A percentile compares a stretch with the other conserved stretches of the same genome.
phyloP scores from a whole-genome alignment of 1,139 yeast species.

The Pneumocystis wakefieldiae region DNA sequence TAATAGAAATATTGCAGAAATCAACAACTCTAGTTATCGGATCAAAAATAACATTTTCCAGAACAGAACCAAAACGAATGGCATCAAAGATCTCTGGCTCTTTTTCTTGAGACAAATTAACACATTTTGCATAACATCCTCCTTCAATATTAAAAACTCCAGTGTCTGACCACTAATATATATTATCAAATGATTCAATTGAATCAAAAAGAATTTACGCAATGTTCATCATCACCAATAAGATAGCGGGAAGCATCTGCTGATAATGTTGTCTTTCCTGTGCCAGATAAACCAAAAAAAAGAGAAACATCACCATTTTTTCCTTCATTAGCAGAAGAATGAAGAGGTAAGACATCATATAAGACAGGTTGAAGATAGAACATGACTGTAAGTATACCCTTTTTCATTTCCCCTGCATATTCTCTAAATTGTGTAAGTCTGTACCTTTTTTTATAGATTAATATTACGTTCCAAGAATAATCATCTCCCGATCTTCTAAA shows the following conservation, averaged over 20 bases:
- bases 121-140: slow-evolving; percentile 97
- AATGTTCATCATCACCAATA: slow-evolving; percentile 98
- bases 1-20: slow-evolving; percentile 63
- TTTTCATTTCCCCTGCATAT: slow-evolving; percentile 62
- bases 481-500: slow-evolving; percentile 97
- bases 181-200: not conserved
- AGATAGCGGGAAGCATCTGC: slow-evolving; percentile 90
- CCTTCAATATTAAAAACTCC: slow-evolving; percentile 99
- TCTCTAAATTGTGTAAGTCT: not conserved
- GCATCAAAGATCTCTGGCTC: slow-evolving; percentile 98
- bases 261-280: slow-evolving; percentile 94
- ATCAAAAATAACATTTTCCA: slow-evolving; percentile 88
- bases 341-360: slow-evolving; percentile 82
- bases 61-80: slow-evolving; percentile 80
- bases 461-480: slow-evolving; percentile 87
- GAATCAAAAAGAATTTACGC: slow-evolving; percentile 24
- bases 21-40: slow-evolving; percentile 68
- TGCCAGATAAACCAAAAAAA: slow-evolving; percentile 93
- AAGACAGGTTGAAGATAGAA: slow-evolving; percentile 95
- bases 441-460: no score
- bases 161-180: slow-evolving; percentile 61
- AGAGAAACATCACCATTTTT: slow-evolving; percentile 68
- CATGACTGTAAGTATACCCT: slow-evolving; percentile 98
- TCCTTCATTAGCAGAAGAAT: slow-evolving; percentile 88
- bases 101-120: slow-evolving; percentile 74